Base-by-base conservation (phyloP, 2,329 filamentous ascomycete species). In the Endocalyx cinctus region DNA sequence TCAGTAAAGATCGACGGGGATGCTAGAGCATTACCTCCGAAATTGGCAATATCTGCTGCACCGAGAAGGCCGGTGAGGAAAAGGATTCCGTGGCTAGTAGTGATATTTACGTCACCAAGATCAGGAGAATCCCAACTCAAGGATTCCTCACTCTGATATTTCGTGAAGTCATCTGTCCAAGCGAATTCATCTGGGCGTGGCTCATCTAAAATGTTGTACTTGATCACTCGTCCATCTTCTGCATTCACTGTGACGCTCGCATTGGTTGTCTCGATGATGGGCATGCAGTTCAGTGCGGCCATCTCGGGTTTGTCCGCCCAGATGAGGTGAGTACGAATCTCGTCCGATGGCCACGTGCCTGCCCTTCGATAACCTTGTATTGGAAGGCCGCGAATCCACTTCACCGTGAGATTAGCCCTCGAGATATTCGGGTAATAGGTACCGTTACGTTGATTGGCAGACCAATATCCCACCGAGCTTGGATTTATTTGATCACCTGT, bases 381-480 rank as follows among this genome's bases (percentile, higher is more conserved):
- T 4, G 39, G 29, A 10, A 17, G 27, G 11, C 42, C 42, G 19
- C 16, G 42, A 15, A 44, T 39, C 42, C 42, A 43, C 35, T 45
- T 45, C n/a, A 45, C 32, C 2, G 40, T 40, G 27, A 43, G 41
- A 31, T 45, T 45, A 10, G 32, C 28, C 11, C 12, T 20, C 8
- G 31, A 13, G 14, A 41, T 17, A 18, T 35, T 25, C 5, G 31
- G 34, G 27, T 40, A 40, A 25, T 5, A 20, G 13, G 31, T 29
- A 5, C 16, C 23, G 14, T 31, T 30, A 14, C 16, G 18, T n/a
- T n/a, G 20, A 27, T 43, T 41, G 5, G 31, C 30, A 5, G 42
- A 43, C 42, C 40, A 45, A 28, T 43, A 45, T 10, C 42, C 42
- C 10, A 43, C 23, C 5, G 42, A 45, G 10, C 31, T 29, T 4